Conservation (phyloP, 108 stramenopile species). For the Skeletonema menzelii region DNA sequence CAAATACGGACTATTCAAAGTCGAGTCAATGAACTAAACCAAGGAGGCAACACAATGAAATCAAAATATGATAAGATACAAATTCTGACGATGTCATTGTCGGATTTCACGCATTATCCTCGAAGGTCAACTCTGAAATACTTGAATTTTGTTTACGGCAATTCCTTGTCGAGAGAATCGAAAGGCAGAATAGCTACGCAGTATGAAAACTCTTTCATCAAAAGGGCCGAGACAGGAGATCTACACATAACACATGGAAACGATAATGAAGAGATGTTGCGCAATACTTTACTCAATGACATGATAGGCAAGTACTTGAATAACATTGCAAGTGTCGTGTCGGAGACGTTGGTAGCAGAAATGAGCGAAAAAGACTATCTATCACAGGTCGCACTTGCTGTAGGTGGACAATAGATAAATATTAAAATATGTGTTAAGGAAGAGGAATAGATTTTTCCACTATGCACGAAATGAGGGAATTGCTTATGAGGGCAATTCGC, state of each 20-base stretch:
- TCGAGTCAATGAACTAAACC: constrained; percentile 8
- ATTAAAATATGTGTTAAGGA: constrained; percentile 1
- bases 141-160: constrained; percentile 23
- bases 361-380: not conserved
- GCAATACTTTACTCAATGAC: not conserved
- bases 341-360: not conserved
- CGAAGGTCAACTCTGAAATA: constrained; percentile 3
- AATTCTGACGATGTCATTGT: constrained; percentile 26
- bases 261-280: constrained; percentile 13
- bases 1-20: constrained; percentile 4
- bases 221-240: constrained; percentile 1
- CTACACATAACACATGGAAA: constrained; percentile 9
- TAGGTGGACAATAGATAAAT: constrained; percentile 1
- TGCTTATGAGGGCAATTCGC: not conserved
- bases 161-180: not conserved
- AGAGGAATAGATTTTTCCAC: not conserved
- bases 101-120: constrained; percentile 27
- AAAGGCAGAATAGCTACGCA: constrained; percentile 15
- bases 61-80: constrained; percentile 17
- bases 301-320: not conserved
- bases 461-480: constrained; percentile 12
- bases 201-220: constrained; percentile 14
- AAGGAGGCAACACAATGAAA: not conserved
- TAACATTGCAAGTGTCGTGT: not conserved
- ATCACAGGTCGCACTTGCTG: not conserved